Conservation (phyloP, 805 yeast genomes). For the Ogataea henricii region DNA sequence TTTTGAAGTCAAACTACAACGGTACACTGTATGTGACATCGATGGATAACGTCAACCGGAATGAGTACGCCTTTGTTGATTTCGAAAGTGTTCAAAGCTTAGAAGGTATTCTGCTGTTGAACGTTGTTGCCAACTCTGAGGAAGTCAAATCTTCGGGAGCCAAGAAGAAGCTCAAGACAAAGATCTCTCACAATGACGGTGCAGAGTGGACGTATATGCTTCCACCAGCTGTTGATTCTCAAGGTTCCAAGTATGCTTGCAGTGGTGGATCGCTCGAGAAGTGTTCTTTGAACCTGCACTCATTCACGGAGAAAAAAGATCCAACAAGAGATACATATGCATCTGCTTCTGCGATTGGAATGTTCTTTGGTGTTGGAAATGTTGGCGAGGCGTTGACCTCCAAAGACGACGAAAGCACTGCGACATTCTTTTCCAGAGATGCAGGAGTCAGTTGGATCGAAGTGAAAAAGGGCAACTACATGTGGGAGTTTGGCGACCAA, state of each 20-base stretch:
- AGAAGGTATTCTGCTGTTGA: conserved; percentile 82
- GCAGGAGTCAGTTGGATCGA: conserved; percentile 92
- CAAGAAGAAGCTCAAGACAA: conserved; percentile 63
- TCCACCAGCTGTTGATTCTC: conserved; percentile 70
- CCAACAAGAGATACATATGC: conserved; percentile 75
- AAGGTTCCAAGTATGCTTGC: conserved; percentile 61
- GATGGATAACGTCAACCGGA: conserved; percentile 72
- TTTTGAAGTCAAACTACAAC: conserved; percentile 85
- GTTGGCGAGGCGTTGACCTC: conserved; percentile 64
- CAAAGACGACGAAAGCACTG: conserved; percentile 44
- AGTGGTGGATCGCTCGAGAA: conserved; percentile 45
- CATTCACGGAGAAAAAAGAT: conserved; percentile 85
- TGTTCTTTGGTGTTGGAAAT: conserved; percentile 90
- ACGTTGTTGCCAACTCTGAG: conserved; percentile 60
- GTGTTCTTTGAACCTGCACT: conserved; percentile 85
- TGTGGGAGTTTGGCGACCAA: conserved; percentile 97
- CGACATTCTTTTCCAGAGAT: conserved; percentile 81
- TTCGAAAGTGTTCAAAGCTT: conserved; percentile 80
- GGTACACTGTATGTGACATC: conserved; percentile 84
- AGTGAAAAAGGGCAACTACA: conserved; percentile 66
- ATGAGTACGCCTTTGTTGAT: conserved; percentile 76
- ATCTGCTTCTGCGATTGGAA: conserved; percentile 86
- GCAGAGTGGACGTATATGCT: conserved; percentile 74
- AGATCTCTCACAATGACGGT: conserved; percentile 88
- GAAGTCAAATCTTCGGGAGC: conserved; percentile 36